Evolutionary conservation across 2,329 filamentous ascomycete genomes (phyloP).

Genomic region (Monosporascus sp.): DNA sequence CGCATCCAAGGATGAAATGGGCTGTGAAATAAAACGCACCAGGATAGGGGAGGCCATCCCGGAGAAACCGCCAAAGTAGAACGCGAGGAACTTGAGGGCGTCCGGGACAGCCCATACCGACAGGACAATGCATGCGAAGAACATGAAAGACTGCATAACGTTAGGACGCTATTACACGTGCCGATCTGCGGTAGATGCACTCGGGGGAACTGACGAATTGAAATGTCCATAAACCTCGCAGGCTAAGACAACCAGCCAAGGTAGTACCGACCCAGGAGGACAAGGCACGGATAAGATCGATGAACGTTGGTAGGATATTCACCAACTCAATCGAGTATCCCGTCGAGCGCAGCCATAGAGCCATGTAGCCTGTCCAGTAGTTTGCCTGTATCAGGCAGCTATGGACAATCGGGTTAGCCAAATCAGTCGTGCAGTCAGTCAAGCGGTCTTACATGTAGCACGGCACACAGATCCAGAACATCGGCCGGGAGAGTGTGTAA

Average conservation of each 20-base stretch:
- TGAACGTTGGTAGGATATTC: conserved; percentile 18
- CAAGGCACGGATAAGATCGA: conserved; percentile 18
- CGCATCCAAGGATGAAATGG: background rate
- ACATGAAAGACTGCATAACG: conserved; percentile 2
- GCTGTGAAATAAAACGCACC: background rate
- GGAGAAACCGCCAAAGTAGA: conserved; percentile 25
- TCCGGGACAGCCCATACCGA: conserved; percentile 25
- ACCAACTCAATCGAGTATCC: conserved; percentile 9
- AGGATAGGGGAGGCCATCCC: conserved; percentile 26
- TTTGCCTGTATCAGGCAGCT: background rate
- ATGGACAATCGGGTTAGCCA: no score
- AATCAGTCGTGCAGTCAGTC: no score
- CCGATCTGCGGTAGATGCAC: background rate
- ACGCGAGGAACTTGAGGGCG: conserved; percentile 24
- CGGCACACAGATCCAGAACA: conserved; percentile 17
- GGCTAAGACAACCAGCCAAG: conserved; percentile 18
- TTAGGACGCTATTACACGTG: background rate
- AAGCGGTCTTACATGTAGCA: conserved; percentile 2
- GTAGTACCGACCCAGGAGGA: conserved; percentile 25
- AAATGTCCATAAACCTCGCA: conserved; percentile 23
- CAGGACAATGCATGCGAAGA: conserved; percentile 24
- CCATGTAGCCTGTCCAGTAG: conserved; percentile 12
- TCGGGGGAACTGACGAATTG: conserved; percentile 6
- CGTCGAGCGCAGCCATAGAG: conserved; percentile 8
- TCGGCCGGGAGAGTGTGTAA: conserved; percentile 13